Evolutionary conservation across 1,284 basidiomycete genomes (phyloP).

Genomic region (Takashimella tepidaria): DNA sequence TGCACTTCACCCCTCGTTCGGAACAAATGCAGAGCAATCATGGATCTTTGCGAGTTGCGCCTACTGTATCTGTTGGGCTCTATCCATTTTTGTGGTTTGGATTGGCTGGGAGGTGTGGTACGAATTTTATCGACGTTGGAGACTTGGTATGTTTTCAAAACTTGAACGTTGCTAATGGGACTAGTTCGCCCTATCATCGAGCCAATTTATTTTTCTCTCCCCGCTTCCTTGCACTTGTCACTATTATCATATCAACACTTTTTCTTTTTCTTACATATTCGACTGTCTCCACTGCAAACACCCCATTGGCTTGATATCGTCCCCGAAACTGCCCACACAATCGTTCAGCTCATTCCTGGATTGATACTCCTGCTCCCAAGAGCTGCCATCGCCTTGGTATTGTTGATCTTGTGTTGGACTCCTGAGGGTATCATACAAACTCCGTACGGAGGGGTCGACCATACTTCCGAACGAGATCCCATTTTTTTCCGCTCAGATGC

Average conservation of each 20-base stretch:
- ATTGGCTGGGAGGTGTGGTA: conserved; percentile 72
- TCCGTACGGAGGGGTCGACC: conserved; percentile 32
- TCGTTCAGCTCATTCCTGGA: conserved; percentile 72
- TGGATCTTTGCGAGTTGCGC: conserved; percentile 34
- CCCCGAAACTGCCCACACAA: conserved; percentile 70
- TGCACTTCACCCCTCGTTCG: conserved; percentile 18
- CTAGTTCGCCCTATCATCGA: conserved; percentile 73
- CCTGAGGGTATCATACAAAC: conserved; percentile 52
- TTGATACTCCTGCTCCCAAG: conserved; percentile 71
- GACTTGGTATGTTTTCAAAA: conserved; percentile 60
- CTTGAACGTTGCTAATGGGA: conserved; percentile 3
- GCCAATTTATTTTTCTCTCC: conserved; percentile 72
- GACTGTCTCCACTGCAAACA: conserved; percentile 58
- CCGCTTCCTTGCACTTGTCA: conserved; percentile 64
- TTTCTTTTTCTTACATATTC: conserved; percentile 72
- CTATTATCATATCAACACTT: conserved; percentile 75
- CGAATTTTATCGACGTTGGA: conserved; percentile 73
- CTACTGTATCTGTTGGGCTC: conserved; percentile 63
- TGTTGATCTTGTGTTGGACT: conserved; percentile 61
- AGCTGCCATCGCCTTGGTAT: conserved; percentile 63
- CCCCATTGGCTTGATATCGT: conserved; percentile 30
- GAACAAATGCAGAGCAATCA: conserved; percentile 5
- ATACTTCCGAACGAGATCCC: conserved; percentile 53
- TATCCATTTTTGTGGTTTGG: conserved; percentile 69
- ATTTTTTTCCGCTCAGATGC: conserved; percentile 63